phyloP scores from a whole-genome alignment of 2,329 filamentous ascomycete species.

The Coniella lustricola region DNA sequence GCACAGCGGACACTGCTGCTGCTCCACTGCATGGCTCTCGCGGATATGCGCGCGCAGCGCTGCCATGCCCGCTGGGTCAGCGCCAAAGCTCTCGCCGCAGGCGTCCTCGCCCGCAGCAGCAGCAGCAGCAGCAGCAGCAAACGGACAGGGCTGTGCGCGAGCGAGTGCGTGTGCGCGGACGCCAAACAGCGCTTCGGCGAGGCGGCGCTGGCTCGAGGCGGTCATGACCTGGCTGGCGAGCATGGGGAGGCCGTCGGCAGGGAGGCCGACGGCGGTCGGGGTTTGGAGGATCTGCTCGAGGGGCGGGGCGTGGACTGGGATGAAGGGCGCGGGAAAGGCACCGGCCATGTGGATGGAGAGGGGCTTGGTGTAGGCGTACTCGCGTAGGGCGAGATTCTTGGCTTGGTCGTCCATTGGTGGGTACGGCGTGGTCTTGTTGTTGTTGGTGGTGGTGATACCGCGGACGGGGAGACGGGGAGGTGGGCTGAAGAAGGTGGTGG shows the following conservation, averaged over 20 bases:
- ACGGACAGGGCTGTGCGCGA: conserved; percentile 32
- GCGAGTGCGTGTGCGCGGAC: conserved; percentile 29
- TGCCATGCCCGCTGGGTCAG: conserved; percentile 20
- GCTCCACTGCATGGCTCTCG: conserved; percentile 26
- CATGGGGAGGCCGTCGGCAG: conserved; percentile 20
- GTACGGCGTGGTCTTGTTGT: too few relatives aligned
- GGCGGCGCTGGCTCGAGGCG: conserved; percentile 30
- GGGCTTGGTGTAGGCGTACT: conserved; percentile 23
- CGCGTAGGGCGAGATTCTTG: conserved; percentile 19
- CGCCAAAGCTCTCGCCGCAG: conserved; percentile 29
- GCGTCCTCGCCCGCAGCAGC: too few relatives aligned
- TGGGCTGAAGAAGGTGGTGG: too few relatives aligned
- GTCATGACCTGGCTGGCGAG: conserved; percentile 32
- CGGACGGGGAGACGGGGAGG: too few relatives aligned
- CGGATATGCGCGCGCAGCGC: conserved; percentile 30
- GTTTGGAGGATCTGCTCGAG: conserved; percentile 31
- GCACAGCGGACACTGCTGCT: conserved; percentile 33
- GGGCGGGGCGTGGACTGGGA: conserved; percentile 29
- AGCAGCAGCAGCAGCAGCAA: too few relatives aligned
- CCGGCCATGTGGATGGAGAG: conserved; percentile 21
- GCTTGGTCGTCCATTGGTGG: conserved; percentile 3
- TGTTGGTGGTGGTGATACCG: too few relatives aligned
- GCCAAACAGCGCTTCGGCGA: conserved; percentile 29
- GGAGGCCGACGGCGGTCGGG: conserved; percentile 19
- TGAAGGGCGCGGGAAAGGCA: too few relatives aligned